Evolutionary conservation across 148 eudicot genomes (phyloP).

Genomic region (Dianthus caryophyllus): DNA sequence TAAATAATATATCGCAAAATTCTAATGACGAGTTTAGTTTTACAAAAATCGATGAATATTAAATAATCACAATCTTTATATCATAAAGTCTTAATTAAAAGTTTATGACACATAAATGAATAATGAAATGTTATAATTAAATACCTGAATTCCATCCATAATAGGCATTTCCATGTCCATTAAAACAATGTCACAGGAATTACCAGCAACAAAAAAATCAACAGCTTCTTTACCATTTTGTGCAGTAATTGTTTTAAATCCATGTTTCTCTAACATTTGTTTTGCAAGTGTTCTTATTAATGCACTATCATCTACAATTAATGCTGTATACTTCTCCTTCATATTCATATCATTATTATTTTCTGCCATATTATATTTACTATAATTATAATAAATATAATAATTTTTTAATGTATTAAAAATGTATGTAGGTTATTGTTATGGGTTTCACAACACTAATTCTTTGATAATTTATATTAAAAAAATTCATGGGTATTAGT

Average conservation of each 20-base stretch:
- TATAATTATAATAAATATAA: not conserved
- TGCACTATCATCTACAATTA: slow-evolving; percentile 22
- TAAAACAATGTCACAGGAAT: slow-evolving; percentile 21
- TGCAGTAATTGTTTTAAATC: slow-evolving; percentile 12
- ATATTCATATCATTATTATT: not conserved
- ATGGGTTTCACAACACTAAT: too few species aligned
- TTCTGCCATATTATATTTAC: not conserved
- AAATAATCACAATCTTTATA: too few species aligned
- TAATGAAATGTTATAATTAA: too few species aligned
- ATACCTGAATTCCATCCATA: slow-evolving; percentile 29
- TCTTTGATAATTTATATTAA: not conserved
- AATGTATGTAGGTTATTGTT: too few species aligned
- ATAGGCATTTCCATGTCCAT: slow-evolving; percentile 34
- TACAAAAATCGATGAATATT: too few species aligned
- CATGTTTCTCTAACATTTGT: not conserved
- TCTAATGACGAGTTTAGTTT: too few species aligned
- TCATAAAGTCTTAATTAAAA: too few species aligned
- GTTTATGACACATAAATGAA: too few species aligned
- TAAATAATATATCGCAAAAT: too few species aligned
- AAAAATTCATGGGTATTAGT: not conserved
- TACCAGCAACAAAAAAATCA: slow-evolving; percentile 12
- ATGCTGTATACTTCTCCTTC: slow-evolving; percentile 6
- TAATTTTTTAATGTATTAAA: not conserved
- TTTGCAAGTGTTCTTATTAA: slow-evolving; percentile 2
- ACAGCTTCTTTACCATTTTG: slow-evolving; percentile 28